These are phyloP conservation scores for Lophium mytilinum DNA, from an alignment of 495 filamentous ascomycete species.

Conservation along the genomic window DNA sequence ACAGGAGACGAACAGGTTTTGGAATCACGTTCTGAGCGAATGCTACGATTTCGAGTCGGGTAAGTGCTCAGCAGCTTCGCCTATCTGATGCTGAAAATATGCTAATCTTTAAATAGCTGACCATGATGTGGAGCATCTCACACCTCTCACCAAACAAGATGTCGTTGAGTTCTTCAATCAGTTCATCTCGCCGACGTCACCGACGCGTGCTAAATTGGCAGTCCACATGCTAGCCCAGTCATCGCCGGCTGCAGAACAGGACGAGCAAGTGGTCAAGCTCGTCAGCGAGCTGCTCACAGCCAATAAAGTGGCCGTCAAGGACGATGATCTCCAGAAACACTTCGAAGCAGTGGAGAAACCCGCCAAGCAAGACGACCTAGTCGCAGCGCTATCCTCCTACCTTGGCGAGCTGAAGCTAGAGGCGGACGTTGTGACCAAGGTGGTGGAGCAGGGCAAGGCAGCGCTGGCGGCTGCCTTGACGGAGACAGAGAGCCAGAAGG, in stretches of 20 bases:
- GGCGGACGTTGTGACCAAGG: slow-evolving; percentile 36
- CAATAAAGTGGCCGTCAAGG: slow-evolving; percentile 25
- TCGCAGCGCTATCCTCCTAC: slow-evolving; percentile 43
- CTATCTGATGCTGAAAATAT: neutral
- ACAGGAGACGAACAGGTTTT: slow-evolving; percentile 75
- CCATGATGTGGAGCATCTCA: slow-evolving; percentile 66
- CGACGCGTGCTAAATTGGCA: slow-evolving; percentile 66
- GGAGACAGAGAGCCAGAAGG: slow-evolving; percentile 33
- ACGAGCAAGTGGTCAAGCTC: slow-evolving; percentile 43
- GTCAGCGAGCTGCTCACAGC: slow-evolving; percentile 46
- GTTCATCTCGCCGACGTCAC: slow-evolving; percentile 68
- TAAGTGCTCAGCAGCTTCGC: slow-evolving; percentile 34
- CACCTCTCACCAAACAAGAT: slow-evolving; percentile 65
- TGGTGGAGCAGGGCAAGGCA: slow-evolving; percentile 41
- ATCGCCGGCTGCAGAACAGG: slow-evolving; percentile 45
- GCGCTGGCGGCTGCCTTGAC: slow-evolving; percentile 34
- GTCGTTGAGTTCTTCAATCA: slow-evolving; percentile 70
- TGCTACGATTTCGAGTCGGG: slow-evolving; percentile 82
- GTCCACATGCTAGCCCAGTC: slow-evolving; percentile 75
- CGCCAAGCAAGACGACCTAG: slow-evolving; percentile 37
- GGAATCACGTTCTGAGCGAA: slow-evolving; percentile 77
- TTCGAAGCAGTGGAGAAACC: slow-evolving; percentile 35
- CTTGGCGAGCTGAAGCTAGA: slow-evolving; percentile 38
- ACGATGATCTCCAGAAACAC: too few species aligned
- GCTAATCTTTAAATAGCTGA: slow-evolving; percentile 47